Conservation (phyloP, 805 yeast species). For the Dipodascus geniculatus region DNA sequence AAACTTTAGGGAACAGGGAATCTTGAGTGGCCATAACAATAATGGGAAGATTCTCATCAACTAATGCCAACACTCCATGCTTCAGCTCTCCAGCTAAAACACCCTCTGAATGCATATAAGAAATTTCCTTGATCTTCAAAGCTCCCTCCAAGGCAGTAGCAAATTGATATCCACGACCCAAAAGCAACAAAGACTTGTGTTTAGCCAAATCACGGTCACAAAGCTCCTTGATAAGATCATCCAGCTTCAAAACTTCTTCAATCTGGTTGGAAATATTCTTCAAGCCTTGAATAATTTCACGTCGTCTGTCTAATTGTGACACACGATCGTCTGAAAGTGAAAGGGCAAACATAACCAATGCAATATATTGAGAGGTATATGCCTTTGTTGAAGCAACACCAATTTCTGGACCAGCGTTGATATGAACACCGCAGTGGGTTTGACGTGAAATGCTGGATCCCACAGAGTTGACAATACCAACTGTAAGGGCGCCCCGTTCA, state of each 20-base stretch:
- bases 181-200: slow-evolving; percentile 76
- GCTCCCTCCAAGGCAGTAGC: slow-evolving; percentile 99
- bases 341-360: slow-evolving; percentile 91
- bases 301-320: slow-evolving; percentile 63
- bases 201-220: slow-evolving; percentile 62
- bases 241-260: slow-evolving; percentile 60
- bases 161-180: slow-evolving; percentile 96
- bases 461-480: slow-evolving; percentile 94
- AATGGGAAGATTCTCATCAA: slow-evolving; percentile 87
- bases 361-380: slow-evolving; percentile 95
- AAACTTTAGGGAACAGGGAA: slow-evolving; percentile 89
- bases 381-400: slow-evolving; percentile 99
- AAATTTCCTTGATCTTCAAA: slow-evolving; percentile 91
- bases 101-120: slow-evolving; percentile 99
- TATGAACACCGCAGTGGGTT: slow-evolving; percentile 98
- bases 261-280: slow-evolving; percentile 79
- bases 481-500: slow-evolving; percentile 94
- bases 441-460: slow-evolving; percentile 95
- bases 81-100: slow-evolving; percentile 97
- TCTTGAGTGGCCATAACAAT: slow-evolving; percentile 95
- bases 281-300: slow-evolving; percentile 77
- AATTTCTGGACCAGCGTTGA: slow-evolving; percentile 98
- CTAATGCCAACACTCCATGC: slow-evolving; percentile 95
- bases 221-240: slow-evolving; percentile 59
- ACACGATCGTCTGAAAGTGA: slow-evolving; percentile 85